Percentiles rank a stretch among this genome's conserved stretches.
These are phyloP conservation scores for Areca catechu DNA, from an alignment of 176 grass and related monocot species.

Conservation along the genomic window DNA sequence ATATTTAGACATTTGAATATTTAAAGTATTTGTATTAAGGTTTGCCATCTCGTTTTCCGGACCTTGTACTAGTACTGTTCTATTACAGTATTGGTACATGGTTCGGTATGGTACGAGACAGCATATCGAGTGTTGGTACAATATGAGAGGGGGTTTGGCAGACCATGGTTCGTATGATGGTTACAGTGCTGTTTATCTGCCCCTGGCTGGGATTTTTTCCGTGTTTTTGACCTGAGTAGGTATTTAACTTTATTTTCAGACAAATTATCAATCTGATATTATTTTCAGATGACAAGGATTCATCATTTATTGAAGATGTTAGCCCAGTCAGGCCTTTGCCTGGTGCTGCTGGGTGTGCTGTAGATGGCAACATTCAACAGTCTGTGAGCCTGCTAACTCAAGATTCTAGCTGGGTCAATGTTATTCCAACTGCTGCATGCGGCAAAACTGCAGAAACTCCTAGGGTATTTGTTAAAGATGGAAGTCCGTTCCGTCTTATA, in stretches of 20 bases:
- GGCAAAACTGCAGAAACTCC: conserved; percentile 28
- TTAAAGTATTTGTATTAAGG: no score
- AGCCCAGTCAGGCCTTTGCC: conserved; percentile 38
- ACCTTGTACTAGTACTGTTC: no score
- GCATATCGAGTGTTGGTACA: no score
- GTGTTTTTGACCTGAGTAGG: no score
- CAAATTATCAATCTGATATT: conserved; percentile 25
- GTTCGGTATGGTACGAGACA: no score
- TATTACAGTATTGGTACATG: no score
- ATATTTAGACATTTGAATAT: no score
- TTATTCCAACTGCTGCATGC: conserved; percentile 16
- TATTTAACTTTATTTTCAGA: conserved; percentile 28
- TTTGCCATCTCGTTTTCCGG: no score
- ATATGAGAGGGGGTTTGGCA: no score
- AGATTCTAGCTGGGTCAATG: conserved; percentile 22
- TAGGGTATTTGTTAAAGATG: conserved; percentile 30
- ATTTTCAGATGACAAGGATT: conserved; percentile 55
- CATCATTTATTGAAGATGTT: conserved; percentile 36
- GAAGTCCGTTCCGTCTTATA: conserved; percentile 54
- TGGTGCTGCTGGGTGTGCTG: conserved; percentile 28
- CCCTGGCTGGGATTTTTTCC: no score
- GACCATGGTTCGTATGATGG: no score
- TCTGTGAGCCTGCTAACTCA: conserved; percentile 4
- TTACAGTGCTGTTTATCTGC: no score
- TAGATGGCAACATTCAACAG: conserved; percentile 27